Evolutionary conservation across 2,329 filamentous ascomycete species (phyloP).

Genomic region (Mycogone perniciosa): DNA sequence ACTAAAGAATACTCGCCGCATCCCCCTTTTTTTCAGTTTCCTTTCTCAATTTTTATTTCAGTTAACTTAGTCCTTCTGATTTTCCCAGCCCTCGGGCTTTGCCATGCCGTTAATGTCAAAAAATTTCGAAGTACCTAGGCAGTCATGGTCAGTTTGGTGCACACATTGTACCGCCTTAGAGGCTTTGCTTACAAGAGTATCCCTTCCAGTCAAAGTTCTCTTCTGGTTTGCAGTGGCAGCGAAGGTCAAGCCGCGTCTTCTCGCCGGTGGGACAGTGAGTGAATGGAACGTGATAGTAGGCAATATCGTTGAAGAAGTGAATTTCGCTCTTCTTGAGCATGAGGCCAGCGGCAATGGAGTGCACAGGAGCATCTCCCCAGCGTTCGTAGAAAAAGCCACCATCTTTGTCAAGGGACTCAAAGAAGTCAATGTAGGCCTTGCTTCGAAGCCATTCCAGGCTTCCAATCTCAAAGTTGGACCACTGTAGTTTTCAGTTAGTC

Average conservation of each 20-base stretch:
- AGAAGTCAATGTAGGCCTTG: slow-evolving; percentile 83
- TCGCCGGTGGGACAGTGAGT: slow-evolving; percentile 95
- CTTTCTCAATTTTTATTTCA: neutral
- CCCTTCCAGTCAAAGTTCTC: slow-evolving; percentile 99
- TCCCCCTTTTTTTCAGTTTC: neutral
- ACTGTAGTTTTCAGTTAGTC: slow-evolving; percentile 45
- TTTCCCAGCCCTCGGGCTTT: slow-evolving; percentile 82
- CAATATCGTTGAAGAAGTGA: slow-evolving; percentile 99
- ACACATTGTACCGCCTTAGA: too few species aligned
- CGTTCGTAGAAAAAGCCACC: slow-evolving; percentile 99
- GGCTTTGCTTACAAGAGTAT: slow-evolving; percentile 72
- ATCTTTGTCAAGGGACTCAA: slow-evolving; percentile 77
- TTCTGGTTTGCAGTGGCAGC: slow-evolving; percentile 89
- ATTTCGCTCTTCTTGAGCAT: slow-evolving; percentile 89
- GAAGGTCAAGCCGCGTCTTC: slow-evolving; percentile 73
- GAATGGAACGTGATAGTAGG: slow-evolving; percentile 96
- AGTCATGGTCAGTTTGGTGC: slow-evolving; percentile 12
- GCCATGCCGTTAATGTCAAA: slow-evolving; percentile 75
- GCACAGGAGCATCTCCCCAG: slow-evolving; percentile 95
- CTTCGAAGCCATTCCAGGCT: slow-evolving; percentile 91
- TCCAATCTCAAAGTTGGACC: slow-evolving; percentile 98
- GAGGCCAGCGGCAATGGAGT: slow-evolving; percentile 89
- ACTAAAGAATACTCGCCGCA: neutral
- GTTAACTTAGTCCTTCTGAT: slow-evolving; percentile 47
- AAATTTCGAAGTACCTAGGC: slow-evolving; percentile 62